Conservation (phyloP, 2,329 filamentous ascomycete species). For the Xylariaceae sp. region DNA sequence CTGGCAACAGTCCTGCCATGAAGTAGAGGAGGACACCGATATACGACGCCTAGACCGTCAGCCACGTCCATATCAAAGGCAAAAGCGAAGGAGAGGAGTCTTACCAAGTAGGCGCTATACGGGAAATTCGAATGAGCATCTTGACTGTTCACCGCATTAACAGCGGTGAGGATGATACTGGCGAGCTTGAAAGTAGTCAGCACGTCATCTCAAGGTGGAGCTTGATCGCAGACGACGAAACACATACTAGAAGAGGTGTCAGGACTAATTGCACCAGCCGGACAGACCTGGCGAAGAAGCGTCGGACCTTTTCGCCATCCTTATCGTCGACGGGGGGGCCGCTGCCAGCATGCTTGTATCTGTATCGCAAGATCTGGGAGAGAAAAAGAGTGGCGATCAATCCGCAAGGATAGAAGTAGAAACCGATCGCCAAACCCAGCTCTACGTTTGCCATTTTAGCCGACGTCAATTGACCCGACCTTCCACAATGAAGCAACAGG, state of each 20-base stretch:
- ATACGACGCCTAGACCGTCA: conserved; percentile 33
- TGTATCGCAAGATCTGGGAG: conserved; percentile 32
- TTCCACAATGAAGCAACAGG: too few relatives aligned
- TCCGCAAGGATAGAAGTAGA: conserved; percentile 37
- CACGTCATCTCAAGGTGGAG: too few relatives aligned
- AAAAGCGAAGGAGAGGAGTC: neutral
- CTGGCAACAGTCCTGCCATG: conserved; percentile 36
- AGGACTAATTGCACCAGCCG: conserved; percentile 32
- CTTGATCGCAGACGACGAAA: conserved; percentile 21
- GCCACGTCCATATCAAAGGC: neutral
- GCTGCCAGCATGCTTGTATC: conserved; percentile 26
- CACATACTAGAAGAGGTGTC: conserved; percentile 23
- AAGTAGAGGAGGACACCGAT: conserved; percentile 38
- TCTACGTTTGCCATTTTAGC: conserved; percentile 29
- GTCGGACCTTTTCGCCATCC: conserved; percentile 22
- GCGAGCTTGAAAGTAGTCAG: too few relatives aligned
- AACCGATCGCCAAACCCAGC: conserved; percentile 33
- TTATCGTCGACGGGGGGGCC: conserved; percentile 25
- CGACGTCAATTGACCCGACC: too few relatives aligned
- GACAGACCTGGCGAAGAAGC: conserved; percentile 30
- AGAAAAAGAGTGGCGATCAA: conserved; percentile 33
- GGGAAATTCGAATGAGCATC: too few relatives aligned
- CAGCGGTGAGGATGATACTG: too few relatives aligned
- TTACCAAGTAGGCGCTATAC: conserved; percentile 37
- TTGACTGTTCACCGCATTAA: too few relatives aligned